Conservation (phyloP, 2,329 filamentous ascomycete species). For the Colletotrichum sublineola region DNA sequence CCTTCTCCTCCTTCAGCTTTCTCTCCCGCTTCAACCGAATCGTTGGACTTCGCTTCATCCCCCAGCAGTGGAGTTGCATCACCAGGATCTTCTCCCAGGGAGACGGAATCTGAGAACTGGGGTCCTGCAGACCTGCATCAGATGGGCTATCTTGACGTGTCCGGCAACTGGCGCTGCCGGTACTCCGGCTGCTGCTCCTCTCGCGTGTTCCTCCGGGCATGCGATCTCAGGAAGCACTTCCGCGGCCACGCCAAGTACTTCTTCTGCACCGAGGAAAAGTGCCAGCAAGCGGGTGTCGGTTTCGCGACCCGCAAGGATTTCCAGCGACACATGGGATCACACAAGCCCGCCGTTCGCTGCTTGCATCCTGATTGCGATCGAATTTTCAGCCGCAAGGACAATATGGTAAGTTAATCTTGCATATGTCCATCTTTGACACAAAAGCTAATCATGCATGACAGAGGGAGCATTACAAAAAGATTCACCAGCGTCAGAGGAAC, state of each 20-base stretch:
- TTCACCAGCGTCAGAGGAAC: conserved; percentile 31
- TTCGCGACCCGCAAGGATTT: conserved; percentile 38
- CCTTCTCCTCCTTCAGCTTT: conserved; percentile 16
- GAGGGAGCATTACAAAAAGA: conserved; percentile 39
- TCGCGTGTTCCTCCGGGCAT: conserved; percentile 33
- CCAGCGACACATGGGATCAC: conserved; percentile 37
- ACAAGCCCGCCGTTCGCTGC: conserved; percentile 34
- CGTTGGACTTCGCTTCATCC: not conserved
- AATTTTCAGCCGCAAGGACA: conserved; percentile 37
- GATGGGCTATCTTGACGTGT: conserved; percentile 36
- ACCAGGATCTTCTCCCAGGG: conserved; percentile 11
- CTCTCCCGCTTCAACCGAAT: conserved; percentile 20
- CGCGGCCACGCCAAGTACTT: conserved; percentile 37
- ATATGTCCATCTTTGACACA: not conserved
- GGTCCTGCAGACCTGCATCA: conserved; percentile 21
- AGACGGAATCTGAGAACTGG: conserved; percentile 19
- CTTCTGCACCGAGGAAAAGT: conserved; percentile 38
- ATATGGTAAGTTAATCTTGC: conserved; percentile 20
- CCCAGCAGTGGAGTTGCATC: conserved; percentile 17
- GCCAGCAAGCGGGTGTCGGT: conserved; percentile 30
- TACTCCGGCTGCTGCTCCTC: conserved; percentile 33
- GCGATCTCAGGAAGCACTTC: conserved; percentile 34
- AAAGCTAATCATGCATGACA: not conserved
- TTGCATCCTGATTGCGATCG: conserved; percentile 33
- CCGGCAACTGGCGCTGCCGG: conserved; percentile 37